phyloP scores from a whole-genome alignment of 768 basidiomycete genomes.

The Hericium erinaceus region DNA sequence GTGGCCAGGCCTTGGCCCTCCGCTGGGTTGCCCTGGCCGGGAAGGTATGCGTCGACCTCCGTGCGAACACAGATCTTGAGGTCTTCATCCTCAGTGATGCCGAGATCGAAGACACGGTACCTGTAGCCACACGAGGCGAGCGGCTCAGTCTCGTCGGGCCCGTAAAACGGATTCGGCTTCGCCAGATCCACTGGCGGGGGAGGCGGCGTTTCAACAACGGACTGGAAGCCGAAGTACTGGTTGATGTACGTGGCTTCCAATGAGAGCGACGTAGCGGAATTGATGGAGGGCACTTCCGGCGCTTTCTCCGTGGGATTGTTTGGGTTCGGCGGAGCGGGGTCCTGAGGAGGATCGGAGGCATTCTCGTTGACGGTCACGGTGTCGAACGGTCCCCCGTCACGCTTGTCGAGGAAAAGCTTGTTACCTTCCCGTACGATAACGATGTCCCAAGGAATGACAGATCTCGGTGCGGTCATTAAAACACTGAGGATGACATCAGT shows the following conservation, averaged over 20 bases:
- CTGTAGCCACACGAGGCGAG: conserved; percentile 94
- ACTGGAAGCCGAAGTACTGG: conserved; percentile 96
- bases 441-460: conserved; percentile 98
- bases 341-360: conserved; percentile 87
- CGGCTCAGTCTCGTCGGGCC: conserved; percentile 88
- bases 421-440: conserved; percentile 90
- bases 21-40: conserved; percentile 47
- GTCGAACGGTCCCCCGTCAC: conserved; percentile 94
- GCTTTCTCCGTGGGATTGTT: conserved; percentile 67
- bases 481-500: conserved; percentile 94
- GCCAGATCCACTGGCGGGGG: conserved; percentile 63
- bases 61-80: conserved; percentile 88
- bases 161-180: conserved; percentile 93
- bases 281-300: conserved; percentile 80
- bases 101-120: conserved; percentile 91
- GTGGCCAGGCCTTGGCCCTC: conserved; percentile 77
- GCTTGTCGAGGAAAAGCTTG: conserved; percentile 93
- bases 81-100: conserved; percentile 85
- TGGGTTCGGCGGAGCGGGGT: conserved; percentile 68
- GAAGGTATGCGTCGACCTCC: conserved; percentile 88
- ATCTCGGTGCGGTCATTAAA: conserved; percentile 92
- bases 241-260: conserved; percentile 99
- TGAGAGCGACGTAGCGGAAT: conserved; percentile 87
- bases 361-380: conserved; percentile 99
- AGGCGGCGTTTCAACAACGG: conserved; percentile 63